Evolutionary conservation across 1,139 yeast species (phyloP).

Genomic region (Kodamaea arcana): DNA sequence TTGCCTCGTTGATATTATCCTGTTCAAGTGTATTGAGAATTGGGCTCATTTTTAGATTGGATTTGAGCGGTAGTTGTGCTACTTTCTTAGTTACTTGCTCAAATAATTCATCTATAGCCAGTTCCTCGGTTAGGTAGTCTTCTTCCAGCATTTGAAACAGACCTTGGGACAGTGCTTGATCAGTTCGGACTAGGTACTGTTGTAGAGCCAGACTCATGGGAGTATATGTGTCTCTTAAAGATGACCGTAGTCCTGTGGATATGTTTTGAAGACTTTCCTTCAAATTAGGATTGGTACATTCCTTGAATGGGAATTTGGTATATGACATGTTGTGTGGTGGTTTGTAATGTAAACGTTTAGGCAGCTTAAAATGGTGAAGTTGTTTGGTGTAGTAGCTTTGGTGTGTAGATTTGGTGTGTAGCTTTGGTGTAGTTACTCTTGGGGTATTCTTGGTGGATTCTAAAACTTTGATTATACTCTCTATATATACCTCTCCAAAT

Average conservation of each 20-base stretch:
- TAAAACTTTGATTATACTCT: too few species aligned
- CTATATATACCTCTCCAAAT: too few species aligned
- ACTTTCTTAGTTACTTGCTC: neutral
- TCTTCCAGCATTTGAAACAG: conserved; percentile 1
- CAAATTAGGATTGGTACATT: conserved; percentile 2
- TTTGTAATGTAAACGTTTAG: too few species aligned
- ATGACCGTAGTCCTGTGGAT: conserved; percentile 5
- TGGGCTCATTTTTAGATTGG: neutral
- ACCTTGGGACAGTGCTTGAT: conserved; percentile 1
- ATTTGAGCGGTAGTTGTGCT: neutral
- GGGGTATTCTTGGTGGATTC: too few species aligned
- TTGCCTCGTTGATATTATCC: conserved; percentile 8
- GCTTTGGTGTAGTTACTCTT: too few species aligned
- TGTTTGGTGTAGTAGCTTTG: too few species aligned
- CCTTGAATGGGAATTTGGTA: conserved; percentile 7
- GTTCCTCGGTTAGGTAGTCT: conserved; percentile 1
- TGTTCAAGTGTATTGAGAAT: conserved; percentile 6
- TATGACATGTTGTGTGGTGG: too few species aligned
- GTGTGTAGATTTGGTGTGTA: too few species aligned
- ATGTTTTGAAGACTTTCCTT: conserved; percentile 5
- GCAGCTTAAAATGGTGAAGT: too few species aligned
- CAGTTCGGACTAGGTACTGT: conserved; percentile 6
- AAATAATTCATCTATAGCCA: conserved; percentile 2
- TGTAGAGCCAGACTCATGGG: conserved; percentile 8
- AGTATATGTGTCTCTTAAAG: conserved; percentile 5